These are phyloP conservation scores for Yamadazyma trypodendri DNA, from an alignment of 1,139 yeast genomes.

Conservation along the genomic window DNA sequence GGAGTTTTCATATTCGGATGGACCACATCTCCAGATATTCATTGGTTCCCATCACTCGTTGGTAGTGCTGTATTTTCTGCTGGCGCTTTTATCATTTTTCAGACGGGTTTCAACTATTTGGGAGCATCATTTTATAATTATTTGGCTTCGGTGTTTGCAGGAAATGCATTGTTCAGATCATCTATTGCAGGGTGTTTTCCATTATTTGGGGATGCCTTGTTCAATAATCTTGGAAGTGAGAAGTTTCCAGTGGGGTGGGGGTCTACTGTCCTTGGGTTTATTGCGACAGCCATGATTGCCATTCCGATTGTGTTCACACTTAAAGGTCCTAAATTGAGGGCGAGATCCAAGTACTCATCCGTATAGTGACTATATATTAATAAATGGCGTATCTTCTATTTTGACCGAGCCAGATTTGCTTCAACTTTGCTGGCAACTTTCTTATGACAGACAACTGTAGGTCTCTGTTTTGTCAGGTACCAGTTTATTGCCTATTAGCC, in stretches of 20 bases:
- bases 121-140: slow-evolving; percentile 56
- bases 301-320: slow-evolving; percentile 53
- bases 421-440: too few species aligned
- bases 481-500: too few species aligned
- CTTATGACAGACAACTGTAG: too few species aligned
- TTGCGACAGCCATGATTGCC: slow-evolving; percentile 57
- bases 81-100: slow-evolving; percentile 34
- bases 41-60: slow-evolving; percentile 33
- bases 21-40: slow-evolving; percentile 26
- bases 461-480: too few species aligned
- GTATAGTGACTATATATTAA: too few species aligned
- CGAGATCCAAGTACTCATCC: slow-evolving; percentile 47
- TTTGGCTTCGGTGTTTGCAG: slow-evolving; percentile 33
- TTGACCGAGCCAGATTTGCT: too few species aligned
- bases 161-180: slow-evolving; percentile 28
- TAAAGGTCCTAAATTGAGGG: slow-evolving; percentile 32
- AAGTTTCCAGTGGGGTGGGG: slow-evolving; percentile 65
- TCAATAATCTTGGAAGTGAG: slow-evolving; percentile 30
- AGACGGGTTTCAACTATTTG: slow-evolving; percentile 48
- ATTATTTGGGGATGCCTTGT: slow-evolving; percentile 44
- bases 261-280: slow-evolving; percentile 52
- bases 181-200: slow-evolving; percentile 33
- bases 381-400: too few species aligned
- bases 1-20: slow-evolving; percentile 35
- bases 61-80: slow-evolving; percentile 28